Percentiles rank a stretch among this genome's conserved stretches.
phyloP scores from a whole-genome alignment of 345 rosid species.

The Hevea brasiliensis region DNA sequence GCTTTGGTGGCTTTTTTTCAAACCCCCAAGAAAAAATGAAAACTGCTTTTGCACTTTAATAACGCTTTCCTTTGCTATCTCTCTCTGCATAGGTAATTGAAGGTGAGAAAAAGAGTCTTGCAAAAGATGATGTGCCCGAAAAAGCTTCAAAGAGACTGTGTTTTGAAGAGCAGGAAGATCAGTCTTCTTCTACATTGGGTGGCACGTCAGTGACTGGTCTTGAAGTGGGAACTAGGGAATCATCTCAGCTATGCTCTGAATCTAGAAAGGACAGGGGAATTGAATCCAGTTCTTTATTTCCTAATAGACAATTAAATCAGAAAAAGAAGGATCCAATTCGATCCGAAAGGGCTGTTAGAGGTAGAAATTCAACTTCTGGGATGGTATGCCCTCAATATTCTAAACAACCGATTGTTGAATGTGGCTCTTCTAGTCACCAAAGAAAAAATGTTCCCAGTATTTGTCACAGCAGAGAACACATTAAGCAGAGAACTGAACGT shows the following conservation, averaged over 20 bases:
- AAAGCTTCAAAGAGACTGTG: conserved; percentile 32
- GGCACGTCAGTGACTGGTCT: not conserved
- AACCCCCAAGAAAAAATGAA: not conserved
- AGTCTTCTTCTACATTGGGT: conserved; percentile 25
- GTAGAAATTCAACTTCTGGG: conserved; percentile 9
- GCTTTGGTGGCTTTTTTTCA: not conserved
- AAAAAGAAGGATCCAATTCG: not conserved
- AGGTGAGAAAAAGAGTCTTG: conserved; percentile 2
- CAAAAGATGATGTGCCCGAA: conserved; percentile 13
- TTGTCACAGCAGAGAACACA: conserved; percentile 3
- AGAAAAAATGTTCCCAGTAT: conserved; percentile 6
- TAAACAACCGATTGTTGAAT: conserved; percentile 2
- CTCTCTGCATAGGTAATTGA: conserved; percentile 21
- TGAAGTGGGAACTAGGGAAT: conserved; percentile 7
- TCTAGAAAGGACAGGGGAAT: not conserved
- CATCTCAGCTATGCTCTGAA: conserved; percentile 6
- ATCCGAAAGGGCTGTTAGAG: conserved; percentile 1
- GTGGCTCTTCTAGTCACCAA: not conserved
- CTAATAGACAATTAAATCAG: not conserved
- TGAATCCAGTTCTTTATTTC: not conserved
- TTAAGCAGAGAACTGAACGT: conserved; percentile 8
- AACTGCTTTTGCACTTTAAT: not conserved
- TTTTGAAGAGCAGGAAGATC: conserved; percentile 23
- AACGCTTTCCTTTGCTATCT: not conserved
- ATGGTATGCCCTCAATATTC: conserved; percentile 1